Percentiles rank a stretch among this genome's conserved stretches.
Evolutionary conservation across 2,329 filamentous ascomycete species (phyloP).

Genomic region (Pestalotiopsis sp.): DNA sequence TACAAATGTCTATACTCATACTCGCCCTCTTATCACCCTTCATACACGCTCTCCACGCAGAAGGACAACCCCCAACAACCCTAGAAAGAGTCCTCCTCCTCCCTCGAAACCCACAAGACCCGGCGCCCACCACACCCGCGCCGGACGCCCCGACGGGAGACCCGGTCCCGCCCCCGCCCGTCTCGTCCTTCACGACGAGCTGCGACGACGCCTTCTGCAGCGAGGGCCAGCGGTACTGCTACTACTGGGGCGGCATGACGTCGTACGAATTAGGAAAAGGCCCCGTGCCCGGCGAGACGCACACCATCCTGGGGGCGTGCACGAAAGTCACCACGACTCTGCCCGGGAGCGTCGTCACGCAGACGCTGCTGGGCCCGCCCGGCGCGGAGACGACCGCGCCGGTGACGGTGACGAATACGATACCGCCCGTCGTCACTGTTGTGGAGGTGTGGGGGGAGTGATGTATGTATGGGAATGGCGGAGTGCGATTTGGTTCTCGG

Average conservation of each 20-base stretch:
- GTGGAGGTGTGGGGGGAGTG: background rate
- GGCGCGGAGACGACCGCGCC: background rate
- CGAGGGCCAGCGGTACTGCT: conserved; percentile 37
- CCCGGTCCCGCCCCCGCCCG: background rate
- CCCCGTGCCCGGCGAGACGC: conserved; percentile 38
- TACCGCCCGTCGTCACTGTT: background rate
- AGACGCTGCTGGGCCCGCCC: background rate
- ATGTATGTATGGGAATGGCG: background rate
- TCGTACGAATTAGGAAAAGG: conserved; percentile 35
- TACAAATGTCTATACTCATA: background rate
- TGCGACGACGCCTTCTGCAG: conserved; percentile 41
- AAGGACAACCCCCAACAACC: background rate
- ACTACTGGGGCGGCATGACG: conserved; percentile 41
- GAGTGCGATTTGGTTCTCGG: too few relatives aligned
- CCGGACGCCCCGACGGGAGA: background rate
- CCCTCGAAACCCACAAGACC: background rate
- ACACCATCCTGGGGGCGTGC: conserved; percentile 13
- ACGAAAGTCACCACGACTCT: background rate
- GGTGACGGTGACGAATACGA: background rate
- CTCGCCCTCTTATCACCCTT: background rate
- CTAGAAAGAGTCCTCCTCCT: background rate
- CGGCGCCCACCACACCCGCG: background rate
- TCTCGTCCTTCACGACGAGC: conserved; percentile 19
- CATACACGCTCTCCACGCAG: background rate
- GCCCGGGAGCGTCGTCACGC: background rate